Evolutionary conservation across 2,329 filamentous ascomycete genomes (phyloP), one percentile per base, ranked within the genome.

Genomic region (Diplodia seriata): DNA sequence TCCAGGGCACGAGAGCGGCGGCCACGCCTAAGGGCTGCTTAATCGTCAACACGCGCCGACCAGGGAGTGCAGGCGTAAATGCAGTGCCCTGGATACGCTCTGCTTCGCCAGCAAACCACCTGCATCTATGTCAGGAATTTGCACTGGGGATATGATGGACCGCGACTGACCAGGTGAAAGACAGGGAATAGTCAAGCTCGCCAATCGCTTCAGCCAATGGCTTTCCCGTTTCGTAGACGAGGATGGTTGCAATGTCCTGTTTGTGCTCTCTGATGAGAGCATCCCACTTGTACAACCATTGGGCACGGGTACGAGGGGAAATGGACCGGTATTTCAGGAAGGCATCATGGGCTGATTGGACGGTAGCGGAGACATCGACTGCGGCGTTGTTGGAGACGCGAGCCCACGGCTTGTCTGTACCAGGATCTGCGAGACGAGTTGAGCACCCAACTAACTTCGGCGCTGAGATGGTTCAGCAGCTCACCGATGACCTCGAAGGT

Each of bases 11-110:
- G 18, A 92, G 79, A 0, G 89, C 90, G 0, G 85, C 89, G 0
- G 86, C 84, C 12, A 91, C 89, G 67, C 90, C 90, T 68, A 91
- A 84, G 0, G 90, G 90, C 77, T 92, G 90, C 81, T 94, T 94
- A 72, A 93, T 85, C 0, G 89, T 90, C 68, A 94, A 86, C 2
- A 89, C 84, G 9, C 90, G 83, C 5, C 91, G 82, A 38, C 87
- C 87, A 0, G 90, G 87, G 0, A 86, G 79, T 0, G 90, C 81
- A 0, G 89, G 84, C 0, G 84, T 82, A 54, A 87, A 85, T 3
- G 89, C 84, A 0, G 84, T 84, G 15, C 91, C 90, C 31, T 85
- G 83, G 15, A 89, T 84, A 38, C 87, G 81, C 76, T 89, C 81
- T 74, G 86, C 86, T 72, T 89, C 87, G 2, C 86, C 87, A 18